Evolutionary conservation across 495 filamentous ascomycete genomes (phyloP), one percentile per base, ranked within the genome.

Genomic region (Penicillium angulare): DNA sequence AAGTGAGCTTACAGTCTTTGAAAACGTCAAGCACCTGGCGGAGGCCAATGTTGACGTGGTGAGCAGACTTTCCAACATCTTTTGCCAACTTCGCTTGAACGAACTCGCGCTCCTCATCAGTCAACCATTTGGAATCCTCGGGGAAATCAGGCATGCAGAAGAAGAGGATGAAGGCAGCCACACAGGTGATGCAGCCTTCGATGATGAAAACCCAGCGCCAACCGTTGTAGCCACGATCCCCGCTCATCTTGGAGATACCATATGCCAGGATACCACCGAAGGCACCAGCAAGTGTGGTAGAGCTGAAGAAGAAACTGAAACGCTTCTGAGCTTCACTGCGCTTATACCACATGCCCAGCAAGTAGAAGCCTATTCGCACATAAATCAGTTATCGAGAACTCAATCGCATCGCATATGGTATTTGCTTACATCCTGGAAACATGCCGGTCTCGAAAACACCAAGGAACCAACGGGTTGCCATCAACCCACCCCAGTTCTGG

Each of bases 271-370:
- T 72, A 9, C 90, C 90, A 32, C 90, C 90, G 55, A 96, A 96
- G 5, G 90, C 90, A 18, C 90, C 90, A 6, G 90, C 90, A 21
- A 96, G 67, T 2, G 86, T 86, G 1, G 91, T 92, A 3, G 83
- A 86, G 53, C 77, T 77, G 77, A 95, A 97, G 75, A 97, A 96
- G 74, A 97, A 87, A 33, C 81, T 86, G 67, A 89, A 96, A 17
- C 92, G 82, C 62, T 87, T 88, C 69, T 96, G 91, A 2, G 91
- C 89, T 72, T 97, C 92, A 18, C 72, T 73, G 22, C 91, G 83
- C 50, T 85, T 85, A 58, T 98, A 98, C 90, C 91, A 95, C 86
- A 89, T 90, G 29, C 84, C 80, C 57, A 90, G 76, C 2, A 95
- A 72, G 65, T 92, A 93, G 65, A 92, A 89, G n/a, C 86, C 79